Evolutionary conservation across 306 rosid genomes (phyloP), one percentile per base, ranked within the genome.

Genomic region (Heteromeles arbutifolia): DNA sequence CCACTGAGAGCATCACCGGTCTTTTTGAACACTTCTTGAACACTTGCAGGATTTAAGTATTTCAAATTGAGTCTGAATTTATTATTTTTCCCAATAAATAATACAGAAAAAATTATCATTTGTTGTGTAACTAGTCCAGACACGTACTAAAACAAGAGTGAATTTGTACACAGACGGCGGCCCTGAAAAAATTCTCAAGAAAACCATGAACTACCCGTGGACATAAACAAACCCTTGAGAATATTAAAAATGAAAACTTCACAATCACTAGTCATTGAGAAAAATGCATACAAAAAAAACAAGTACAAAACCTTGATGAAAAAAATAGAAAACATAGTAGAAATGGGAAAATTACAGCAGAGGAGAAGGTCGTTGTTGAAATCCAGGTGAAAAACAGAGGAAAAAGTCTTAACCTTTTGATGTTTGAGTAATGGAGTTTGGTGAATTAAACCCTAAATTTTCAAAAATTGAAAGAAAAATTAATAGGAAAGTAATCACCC

Each of bases 361-460:
- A 70, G 28, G 32, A 70, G 18, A 70, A 6, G 18, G 53, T 53
- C 5, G 9, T 24, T 34, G 14, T 13, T 29, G 59, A 25, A 72
- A 22, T 8, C 37, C 74, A 53, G 48, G 25, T 64, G 28, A 34
- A 61, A 72, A 56, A 52, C 74, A 70, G 74, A n/a, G 76, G 28
- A 72, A 9, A 15, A 26, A 4, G 67, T 31, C 10, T 29, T 29
- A 39, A 8, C 50, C 65, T n/a, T 37, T 17, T 39, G 41, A 73
- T 37, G 76, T 32, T 28, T 8, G 3, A 2, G 43, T 11, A 39
- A 39, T 17, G 39, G 37, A 52, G 41, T 44, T n/a, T 31, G 48
- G 48, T 29, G 45, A 71, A 71, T 56, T 56, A 71, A 72, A 52
- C 63, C 74, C 64, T 53, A 19, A 28, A 24, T 12, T n/a, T 21